phyloP scores from a whole-genome alignment of 192 early-diverging fungal genomes.

The Coemansia biformis region DNA sequence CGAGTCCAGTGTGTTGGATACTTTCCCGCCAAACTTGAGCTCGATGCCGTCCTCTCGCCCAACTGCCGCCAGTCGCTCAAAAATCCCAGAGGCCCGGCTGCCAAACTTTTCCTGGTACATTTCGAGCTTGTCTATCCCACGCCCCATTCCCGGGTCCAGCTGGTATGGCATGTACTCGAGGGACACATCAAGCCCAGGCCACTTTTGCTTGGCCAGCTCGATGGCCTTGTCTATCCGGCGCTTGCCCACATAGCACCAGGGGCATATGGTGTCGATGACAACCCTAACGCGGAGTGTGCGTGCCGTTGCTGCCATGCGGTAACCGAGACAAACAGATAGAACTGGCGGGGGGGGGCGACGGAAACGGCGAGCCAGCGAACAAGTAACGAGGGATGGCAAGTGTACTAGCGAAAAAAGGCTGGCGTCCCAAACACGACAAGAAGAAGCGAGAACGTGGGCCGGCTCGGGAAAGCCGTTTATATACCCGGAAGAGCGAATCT shows the following conservation, averaged over 20 bases:
- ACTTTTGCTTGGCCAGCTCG: constrained; percentile 31
- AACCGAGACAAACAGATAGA: too few species aligned
- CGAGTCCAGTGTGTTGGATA: constrained; percentile 60
- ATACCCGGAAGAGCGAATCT: too few species aligned
- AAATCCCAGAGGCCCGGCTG: constrained; percentile 50
- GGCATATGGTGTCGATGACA: constrained; percentile 66
- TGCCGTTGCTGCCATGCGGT: too few species aligned
- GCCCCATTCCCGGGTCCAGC: constrained; percentile 55
- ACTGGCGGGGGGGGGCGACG: too few species aligned
- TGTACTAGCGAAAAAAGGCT: too few species aligned
- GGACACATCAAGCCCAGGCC: constrained; percentile 54
- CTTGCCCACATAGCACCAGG: constrained; percentile 77
- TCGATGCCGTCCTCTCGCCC: constrained; percentile 64
- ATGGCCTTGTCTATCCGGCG: constrained; percentile 63
- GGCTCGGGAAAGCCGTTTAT: too few species aligned
- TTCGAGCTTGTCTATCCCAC: constrained; percentile 51
- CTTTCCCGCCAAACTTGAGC: constrained; percentile 60
- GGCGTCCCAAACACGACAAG: too few species aligned
- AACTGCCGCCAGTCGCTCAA: constrained; percentile 47
- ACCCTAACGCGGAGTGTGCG: constrained; percentile 54
- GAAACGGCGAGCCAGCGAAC: too few species aligned
- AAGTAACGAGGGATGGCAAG: too few species aligned
- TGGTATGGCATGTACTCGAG: constrained; percentile 66
- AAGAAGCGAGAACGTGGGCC: too few species aligned
- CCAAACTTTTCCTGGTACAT: constrained; percentile 68